Percentiles rank a stretch among this genome's conserved stretches.
These are phyloP conservation scores for Lecanicillium sp. DNA, from an alignment of 2,329 filamentous ascomycete genomes.

Conservation along the genomic window DNA sequence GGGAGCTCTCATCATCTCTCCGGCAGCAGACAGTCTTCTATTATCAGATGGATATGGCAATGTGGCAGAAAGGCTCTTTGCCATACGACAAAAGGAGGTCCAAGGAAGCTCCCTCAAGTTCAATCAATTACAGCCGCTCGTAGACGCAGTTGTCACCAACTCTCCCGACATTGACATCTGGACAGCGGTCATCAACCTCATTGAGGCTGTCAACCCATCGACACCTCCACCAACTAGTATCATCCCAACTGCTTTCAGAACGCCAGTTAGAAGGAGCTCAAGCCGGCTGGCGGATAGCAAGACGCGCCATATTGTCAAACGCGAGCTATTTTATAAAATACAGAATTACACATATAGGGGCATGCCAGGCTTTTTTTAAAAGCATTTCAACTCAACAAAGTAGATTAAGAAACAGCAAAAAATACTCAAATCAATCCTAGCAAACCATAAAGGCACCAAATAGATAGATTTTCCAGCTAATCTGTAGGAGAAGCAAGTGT, in stretches of 20 bases:
- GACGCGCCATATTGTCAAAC: slow-evolving; percentile 5
- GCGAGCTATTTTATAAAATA: slow-evolving; percentile 7
- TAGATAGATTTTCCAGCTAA: no score
- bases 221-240: slow-evolving; percentile 5
- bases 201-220: slow-evolving; percentile 1
- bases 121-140: slow-evolving; percentile 1
- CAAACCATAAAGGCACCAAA: no score
- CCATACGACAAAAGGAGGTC: slow-evolving; percentile 4
- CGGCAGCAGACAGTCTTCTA: slow-evolving; percentile 4
- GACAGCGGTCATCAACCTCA: slow-evolving; percentile 5
- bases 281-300: slow-evolving; percentile 7
- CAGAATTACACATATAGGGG: slow-evolving; percentile 4
- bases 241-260: slow-evolving; percentile 5
- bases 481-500: no score
- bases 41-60: slow-evolving; percentile 1
- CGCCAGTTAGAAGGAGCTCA: slow-evolving; percentile 7
- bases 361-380: slow-evolving; percentile 7
- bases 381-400: slow-evolving; percentile 6
- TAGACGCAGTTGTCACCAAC: background rate
- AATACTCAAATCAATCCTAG: no score
- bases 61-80: slow-evolving; percentile 4
- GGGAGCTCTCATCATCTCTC: background rate
- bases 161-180: slow-evolving; percentile 6
- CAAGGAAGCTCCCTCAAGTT: background rate
- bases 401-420: slow-evolving; percentile 6